A percentile compares a stretch with the other conserved stretches of the same genome.
Conservation (phyloP, 2,329 filamentous ascomycete species). For the Colletotrichum sp. region DNA sequence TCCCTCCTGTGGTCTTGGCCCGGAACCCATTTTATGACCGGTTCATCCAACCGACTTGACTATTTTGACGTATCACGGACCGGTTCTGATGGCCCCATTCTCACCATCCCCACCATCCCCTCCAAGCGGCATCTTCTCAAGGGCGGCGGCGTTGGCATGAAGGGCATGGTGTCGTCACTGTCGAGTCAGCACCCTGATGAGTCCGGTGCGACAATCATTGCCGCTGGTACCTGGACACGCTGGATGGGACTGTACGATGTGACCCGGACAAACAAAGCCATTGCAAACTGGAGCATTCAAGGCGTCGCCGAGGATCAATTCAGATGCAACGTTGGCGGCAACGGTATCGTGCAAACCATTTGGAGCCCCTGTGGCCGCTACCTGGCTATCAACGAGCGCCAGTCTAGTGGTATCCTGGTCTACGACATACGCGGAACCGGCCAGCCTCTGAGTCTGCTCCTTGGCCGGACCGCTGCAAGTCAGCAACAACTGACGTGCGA, state of each 20-base stretch:
- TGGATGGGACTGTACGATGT: slow-evolving; percentile 69
- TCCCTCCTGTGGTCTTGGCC: slow-evolving; percentile 62
- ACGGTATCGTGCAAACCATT: slow-evolving; percentile 64
- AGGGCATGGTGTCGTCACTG: slow-evolving; percentile 64
- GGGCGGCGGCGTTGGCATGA: slow-evolving; percentile 68
- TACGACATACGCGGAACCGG: slow-evolving; percentile 68
- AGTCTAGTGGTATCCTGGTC: slow-evolving; percentile 59
- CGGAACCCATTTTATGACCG: slow-evolving; percentile 65
- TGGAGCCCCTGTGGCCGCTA: slow-evolving; percentile 71
- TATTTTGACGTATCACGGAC: slow-evolving; percentile 63
- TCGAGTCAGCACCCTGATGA: slow-evolving; percentile 46
- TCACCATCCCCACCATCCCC: slow-evolving; percentile 65
- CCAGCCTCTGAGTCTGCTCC: slow-evolving; percentile 58
- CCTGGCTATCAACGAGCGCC: slow-evolving; percentile 66
- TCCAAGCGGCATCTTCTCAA: slow-evolving; percentile 64
- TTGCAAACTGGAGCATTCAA: slow-evolving; percentile 65
- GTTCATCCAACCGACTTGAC: slow-evolving; percentile 63
- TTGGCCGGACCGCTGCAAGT: slow-evolving; percentile 52
- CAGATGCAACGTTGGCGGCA: slow-evolving; percentile 54
- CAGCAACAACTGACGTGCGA: slow-evolving; percentile 64
- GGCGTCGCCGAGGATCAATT: slow-evolving; percentile 52
- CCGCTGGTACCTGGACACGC: slow-evolving; percentile 68
- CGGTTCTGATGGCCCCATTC: slow-evolving; percentile 55
- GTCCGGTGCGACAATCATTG: slow-evolving; percentile 47
- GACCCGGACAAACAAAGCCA: slow-evolving; percentile 55